Evolutionary conservation across 805 yeast species (phyloP).

Genomic region (Kazachstania martiniae): DNA sequence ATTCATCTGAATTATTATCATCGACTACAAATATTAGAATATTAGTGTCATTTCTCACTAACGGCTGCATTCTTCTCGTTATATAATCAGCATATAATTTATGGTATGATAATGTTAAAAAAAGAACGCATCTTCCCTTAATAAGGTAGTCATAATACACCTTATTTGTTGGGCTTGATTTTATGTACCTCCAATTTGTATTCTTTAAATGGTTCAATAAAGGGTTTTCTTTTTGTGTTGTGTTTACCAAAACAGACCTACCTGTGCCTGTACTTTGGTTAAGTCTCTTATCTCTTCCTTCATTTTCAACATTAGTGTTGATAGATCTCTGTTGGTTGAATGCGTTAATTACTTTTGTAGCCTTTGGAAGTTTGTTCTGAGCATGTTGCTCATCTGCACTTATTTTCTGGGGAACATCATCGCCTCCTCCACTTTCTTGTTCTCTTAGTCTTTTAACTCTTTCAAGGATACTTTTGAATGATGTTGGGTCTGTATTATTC

Average conservation of each 20-base stretch:
- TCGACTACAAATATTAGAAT: conserved; percentile 55
- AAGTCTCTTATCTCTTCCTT: conserved; percentile 4
- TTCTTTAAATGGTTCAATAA: conserved; percentile 43
- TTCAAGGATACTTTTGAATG: conserved; percentile 60
- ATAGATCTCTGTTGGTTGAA: conserved; percentile 12
- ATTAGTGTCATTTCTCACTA: conserved; percentile 35
- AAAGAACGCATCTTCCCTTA: conserved; percentile 44
- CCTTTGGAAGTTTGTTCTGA: background rate
- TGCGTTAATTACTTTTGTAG: conserved; percentile 8
- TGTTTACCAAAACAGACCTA: conserved; percentile 42
- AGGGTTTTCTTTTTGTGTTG: conserved; percentile 66
- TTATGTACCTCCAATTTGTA: conserved; percentile 41
- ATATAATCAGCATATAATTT: conserved; percentile 70
- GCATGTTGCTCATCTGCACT: conserved; percentile 1
- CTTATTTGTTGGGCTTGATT: conserved; percentile 28
- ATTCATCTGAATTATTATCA: conserved; percentile 43
- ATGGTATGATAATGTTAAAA: conserved; percentile 60
- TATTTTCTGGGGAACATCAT: background rate
- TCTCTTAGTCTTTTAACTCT: conserved; percentile 56
- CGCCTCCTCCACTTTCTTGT: conserved; percentile 19
- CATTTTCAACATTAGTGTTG: conserved; percentile 8
- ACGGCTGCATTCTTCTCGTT: conserved; percentile 40
- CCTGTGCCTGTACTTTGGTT: conserved; percentile 5
- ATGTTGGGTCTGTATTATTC: conserved; percentile 40
- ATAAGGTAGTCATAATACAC: conserved; percentile 55